phyloP scores from a whole-genome alignment of 768 basidiomycete species.

The Mycena leptocephala region DNA sequence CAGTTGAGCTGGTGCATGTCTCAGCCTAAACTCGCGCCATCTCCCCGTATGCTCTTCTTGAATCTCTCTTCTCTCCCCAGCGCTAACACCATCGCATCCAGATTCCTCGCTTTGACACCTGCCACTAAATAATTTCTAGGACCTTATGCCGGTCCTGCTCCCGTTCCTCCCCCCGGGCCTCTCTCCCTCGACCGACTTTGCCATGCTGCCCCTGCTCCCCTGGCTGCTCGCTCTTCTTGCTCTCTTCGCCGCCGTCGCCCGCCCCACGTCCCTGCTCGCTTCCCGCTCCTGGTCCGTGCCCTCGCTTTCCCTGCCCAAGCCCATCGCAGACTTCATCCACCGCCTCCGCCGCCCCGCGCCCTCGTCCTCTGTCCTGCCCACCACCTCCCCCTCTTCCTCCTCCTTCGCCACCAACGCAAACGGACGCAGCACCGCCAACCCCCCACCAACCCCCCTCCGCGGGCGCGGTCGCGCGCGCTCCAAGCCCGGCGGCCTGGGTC shows the following conservation, averaged over 20 bases:
- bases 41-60: neutral
- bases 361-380: neutral
- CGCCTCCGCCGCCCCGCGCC: neutral
- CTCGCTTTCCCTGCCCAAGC: neutral
- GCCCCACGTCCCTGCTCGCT: neutral
- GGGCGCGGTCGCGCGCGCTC: neutral
- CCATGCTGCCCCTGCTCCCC: neutral
- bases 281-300: no score
- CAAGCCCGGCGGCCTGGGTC: neutral
- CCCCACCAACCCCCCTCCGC: neutral
- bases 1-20: neutral
- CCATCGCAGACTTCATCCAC: neutral
- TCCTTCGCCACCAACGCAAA: neutral
- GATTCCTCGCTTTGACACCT: neutral
- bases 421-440: neutral
- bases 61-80: neutral
- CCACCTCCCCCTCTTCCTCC: neutral
- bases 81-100: neutral
- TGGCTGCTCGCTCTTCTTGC: neutral
- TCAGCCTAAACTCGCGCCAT: neutral
- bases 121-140: neutral
- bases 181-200: neutral
- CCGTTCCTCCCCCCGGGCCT: conserved; percentile 5
- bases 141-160: neutral
- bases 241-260: neutral